Evolutionary conservation across 2,329 filamentous ascomycete species (phyloP), one percentile per base, ranked within the genome.

Genomic region (Elsinoe necatrix): DNA sequence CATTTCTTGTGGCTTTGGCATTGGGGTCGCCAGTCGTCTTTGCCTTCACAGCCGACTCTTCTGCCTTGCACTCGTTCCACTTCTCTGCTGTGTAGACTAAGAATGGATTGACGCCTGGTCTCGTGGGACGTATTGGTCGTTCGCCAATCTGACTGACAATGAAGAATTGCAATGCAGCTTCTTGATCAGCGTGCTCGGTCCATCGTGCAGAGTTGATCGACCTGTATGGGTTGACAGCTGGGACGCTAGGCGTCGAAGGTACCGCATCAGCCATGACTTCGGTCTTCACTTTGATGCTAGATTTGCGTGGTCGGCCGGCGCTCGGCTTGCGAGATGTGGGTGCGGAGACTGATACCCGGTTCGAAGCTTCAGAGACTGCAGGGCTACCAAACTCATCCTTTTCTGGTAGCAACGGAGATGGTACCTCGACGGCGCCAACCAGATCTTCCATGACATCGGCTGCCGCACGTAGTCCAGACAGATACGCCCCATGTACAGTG

Each of bases 401-500:
- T 71, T 85, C 82, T 61, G 82, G 78, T 16, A 97, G 81, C 2
- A 98, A 77, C 1, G 90, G 90, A 2, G 76, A 77, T 0, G 87
- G 86, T 9, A 95, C 75, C 43, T 85, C 74, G 58, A 98, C 89
- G 0, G 89, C 85, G 0, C 93, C 93, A 29, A 93, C 76, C 68
- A 96, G 80, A 2, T 82, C 76, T 56, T 92, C 85, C 35, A 95
- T 76, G 1, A 98, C 81, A 66, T 97, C 91, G 2, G 87, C 85
- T 9, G 93, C 93, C 2, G 87, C 93, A 51, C 93, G 85, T 4
- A 98, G 77, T 2, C 93, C 95, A 1, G 93, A 96, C 3, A 98
- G 76, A 67, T 97, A 98, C 7, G 93, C 95, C 4, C 93, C 93
- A 63, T 98, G 93, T 0, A 98, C 93, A 1, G 93, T 98, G 29